Conservation (phyloP, 345 rosid species). For the Pistacia atlantica region DNA sequence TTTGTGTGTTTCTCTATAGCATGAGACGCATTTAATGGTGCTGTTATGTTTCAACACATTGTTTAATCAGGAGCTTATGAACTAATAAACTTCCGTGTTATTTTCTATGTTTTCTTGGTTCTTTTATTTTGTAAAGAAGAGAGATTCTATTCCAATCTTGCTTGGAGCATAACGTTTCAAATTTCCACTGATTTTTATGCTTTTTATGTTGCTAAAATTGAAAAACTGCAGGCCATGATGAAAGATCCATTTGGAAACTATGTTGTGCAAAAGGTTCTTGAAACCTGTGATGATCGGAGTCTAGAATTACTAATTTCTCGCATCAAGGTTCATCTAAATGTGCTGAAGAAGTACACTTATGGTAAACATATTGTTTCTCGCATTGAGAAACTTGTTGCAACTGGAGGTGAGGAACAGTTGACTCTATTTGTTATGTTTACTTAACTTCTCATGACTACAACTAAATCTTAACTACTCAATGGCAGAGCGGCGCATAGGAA, state of each 20-base stretch:
- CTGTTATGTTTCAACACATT: background rate
- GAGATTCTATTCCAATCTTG: background rate
- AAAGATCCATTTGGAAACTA: constrained; percentile 98
- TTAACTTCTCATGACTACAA: background rate
- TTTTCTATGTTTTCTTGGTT: background rate
- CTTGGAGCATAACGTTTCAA: background rate
- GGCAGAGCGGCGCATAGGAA: constrained; percentile 87
- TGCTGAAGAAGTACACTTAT: constrained; percentile 88
- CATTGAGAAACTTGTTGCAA: constrained; percentile 87
- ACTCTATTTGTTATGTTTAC: background rate
- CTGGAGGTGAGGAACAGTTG: constrained; percentile 68
- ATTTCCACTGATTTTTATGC: background rate
- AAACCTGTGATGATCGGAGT: constrained; percentile 85
- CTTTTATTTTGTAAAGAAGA: background rate
- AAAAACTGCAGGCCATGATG: constrained; percentile 88
- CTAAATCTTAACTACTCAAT: constrained; percentile 19
- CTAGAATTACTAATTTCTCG: constrained; percentile 85
- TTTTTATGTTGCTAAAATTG: background rate
- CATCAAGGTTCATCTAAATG: constrained; percentile 82
- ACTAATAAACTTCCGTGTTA: background rate
- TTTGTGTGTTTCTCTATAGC: background rate
- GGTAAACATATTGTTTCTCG: constrained; percentile 98
- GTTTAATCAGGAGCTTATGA: background rate
- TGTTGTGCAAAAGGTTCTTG: constrained; percentile 94
- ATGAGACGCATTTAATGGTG: background rate